Evolutionary conservation across 331 rosid species (phyloP), one percentile per base, ranked within the genome.

Genomic region (Rosa hybrid): DNA sequence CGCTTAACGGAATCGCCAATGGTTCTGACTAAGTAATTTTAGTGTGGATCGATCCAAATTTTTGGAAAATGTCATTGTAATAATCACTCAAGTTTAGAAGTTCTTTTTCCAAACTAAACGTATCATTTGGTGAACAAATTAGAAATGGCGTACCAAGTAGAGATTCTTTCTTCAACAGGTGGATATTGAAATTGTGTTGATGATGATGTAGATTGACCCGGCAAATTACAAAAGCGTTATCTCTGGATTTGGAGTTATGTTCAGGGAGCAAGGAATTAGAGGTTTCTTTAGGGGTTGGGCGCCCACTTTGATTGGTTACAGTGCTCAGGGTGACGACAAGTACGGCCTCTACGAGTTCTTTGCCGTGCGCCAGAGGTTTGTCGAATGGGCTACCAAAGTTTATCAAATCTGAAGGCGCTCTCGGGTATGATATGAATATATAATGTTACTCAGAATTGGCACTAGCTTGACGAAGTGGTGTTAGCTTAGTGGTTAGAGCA

Each of bases 321-420:
- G 98, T 86, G 88, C 83, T 60, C 97, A 94, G 77, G 98, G 98
- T 68, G 98, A 97, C n/a, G 90, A n/a, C 90, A 94, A 92, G 78
- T 89, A 39, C 78, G 97, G 98, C 12, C 78, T 92, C 30, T 94
- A 94, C 23, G 98, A 94, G 78, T 92, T 86, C 87, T 94, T 94
- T 85, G 83, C 92, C 98, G 46, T 92, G 94, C 70, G 98, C 98
- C 83, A 68, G 89, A 60, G 98, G 98, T 63, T 84, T 94, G 87
- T 18, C 89, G 0, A 94, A 94, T 74, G 98, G 98, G 1, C 51
- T 92, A 0, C 94, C 97, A 2, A 94, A 94, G 88, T 76, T 92
- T 34, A 16, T 94, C 73, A 90, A 81, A 77, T 89, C 97, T 41
- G 94, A 94, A 41, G 94, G 98, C 56, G 83, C 14, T 78, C 54